Base-by-base conservation (phyloP, 2,329 filamentous ascomycete genomes). In the Fonsecaea monophora region DNA sequence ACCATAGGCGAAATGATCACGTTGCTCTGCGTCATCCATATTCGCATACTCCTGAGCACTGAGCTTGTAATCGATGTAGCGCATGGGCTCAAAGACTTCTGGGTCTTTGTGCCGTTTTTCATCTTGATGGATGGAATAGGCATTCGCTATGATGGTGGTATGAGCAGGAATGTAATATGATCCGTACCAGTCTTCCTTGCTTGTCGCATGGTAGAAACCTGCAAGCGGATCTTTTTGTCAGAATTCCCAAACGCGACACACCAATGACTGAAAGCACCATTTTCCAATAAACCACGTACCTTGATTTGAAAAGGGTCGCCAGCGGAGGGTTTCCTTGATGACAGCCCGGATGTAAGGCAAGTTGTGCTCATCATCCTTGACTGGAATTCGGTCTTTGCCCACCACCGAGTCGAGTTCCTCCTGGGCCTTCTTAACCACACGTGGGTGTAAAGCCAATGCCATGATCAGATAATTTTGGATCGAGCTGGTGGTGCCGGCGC, bases 41-140 rank as follows among this genome's bases (percentile, higher is more conserved):
- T 59, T 64, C 34, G 54, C 42, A 34, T 34, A 64, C 48, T 64
- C 62, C 30, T 32, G 42, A 37, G 83, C 82, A 3, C 42, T 59
- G 34, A 64, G 21, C 9, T 53, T 34, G 18, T 64, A 53, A 38
- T 38, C 35, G 12, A 38, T 38, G 35, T 38, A 38, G 7, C 35
- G 7, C 8, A 12, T 12, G 1, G 35, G 35, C 12, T 38, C 35
- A 38, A 38, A 38, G 40, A 40, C 34, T 21, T 18, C 34, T 15
- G 38, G 56, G 35, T 63, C 60, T 13, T 58, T 50, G 55, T 72
- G 76, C 18, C 79, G 75, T 8, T 38, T 38, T 2, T 8, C 35
- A 50, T 75, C 67, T 0, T 78, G 76, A 21, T 76, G 78, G 25
- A 80, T 78, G 40, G 67, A 59, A 42, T 75, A 72, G 38, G 73